phyloP scores from a whole-genome alignment of 1,284 basidiomycete genomes.

The Rhodotorula sp. region DNA sequence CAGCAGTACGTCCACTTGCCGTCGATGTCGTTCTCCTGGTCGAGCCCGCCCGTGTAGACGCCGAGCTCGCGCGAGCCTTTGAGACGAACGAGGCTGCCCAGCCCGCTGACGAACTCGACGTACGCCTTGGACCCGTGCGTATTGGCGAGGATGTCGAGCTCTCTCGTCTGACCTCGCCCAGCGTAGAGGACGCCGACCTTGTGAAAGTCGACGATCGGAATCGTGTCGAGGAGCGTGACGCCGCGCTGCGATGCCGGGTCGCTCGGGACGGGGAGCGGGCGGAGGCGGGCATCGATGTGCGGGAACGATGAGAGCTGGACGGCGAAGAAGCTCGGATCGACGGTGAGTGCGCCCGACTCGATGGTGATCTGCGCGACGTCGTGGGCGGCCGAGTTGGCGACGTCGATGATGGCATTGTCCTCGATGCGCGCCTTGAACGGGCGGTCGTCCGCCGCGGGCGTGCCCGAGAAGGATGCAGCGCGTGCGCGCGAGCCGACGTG shows the following conservation, averaged over 20 bases:
- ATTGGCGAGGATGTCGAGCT: conserved; percentile 86
- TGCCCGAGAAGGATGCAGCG: conserved; percentile 23
- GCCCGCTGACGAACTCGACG: conserved; percentile 83
- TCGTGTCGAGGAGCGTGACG: conserved; percentile 74
- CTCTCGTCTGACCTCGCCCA: conserved; percentile 82
- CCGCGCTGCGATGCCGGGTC: conserved; percentile 62
- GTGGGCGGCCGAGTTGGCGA: conserved; percentile 42
- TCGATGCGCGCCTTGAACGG: conserved; percentile 32
- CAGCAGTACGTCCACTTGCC: conserved; percentile 87
- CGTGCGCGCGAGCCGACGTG: conserved; percentile 24
- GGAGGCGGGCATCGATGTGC: conserved; percentile 46
- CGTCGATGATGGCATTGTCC: conserved; percentile 46
- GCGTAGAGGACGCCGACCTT: conserved; percentile 97
- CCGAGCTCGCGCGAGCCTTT: conserved; percentile 75
- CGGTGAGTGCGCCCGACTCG: conserved; percentile 46
- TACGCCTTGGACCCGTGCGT: conserved; percentile 92
- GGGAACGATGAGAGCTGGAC: conserved; percentile 85
- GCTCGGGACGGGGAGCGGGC: conserved; percentile 55
- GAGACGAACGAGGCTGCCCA: conserved; percentile 87
- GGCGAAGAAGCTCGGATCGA: conserved; percentile 85
- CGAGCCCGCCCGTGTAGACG: conserved; percentile 91
- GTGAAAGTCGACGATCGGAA: conserved; percentile 95
- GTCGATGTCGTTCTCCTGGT: conserved; percentile 84
- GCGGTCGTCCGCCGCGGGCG: not conserved
- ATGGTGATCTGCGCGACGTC: conserved; percentile 36